Percentiles rank a stretch among this genome's conserved stretches.
Evolutionary conservation across 2,329 filamentous ascomycete genomes (phyloP).

Genomic region (Cytospora piceae): DNA sequence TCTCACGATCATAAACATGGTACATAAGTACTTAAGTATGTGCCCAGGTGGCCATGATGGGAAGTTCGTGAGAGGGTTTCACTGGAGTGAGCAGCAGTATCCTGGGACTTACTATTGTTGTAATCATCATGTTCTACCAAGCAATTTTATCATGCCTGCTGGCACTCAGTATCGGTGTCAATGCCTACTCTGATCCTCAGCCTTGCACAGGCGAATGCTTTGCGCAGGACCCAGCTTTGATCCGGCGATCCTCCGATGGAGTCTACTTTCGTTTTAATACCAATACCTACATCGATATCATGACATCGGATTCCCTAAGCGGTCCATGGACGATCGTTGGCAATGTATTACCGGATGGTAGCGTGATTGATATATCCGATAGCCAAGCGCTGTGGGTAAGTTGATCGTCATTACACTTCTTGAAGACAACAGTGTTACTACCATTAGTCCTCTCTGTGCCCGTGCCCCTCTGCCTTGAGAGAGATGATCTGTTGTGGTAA

Average conservation of each 20-base stretch:
- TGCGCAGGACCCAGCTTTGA: constrained; percentile 27
- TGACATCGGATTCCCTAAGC: constrained; percentile 13
- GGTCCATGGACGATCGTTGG: constrained; percentile 27
- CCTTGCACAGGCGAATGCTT: constrained; percentile 41
- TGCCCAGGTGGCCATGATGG: neutral
- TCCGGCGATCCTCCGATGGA: constrained; percentile 28
- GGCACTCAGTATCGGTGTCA: constrained; percentile 7
- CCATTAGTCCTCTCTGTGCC: neutral
- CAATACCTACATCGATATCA: constrained; percentile 44
- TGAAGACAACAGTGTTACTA: neutral
- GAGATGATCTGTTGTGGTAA: neutral
- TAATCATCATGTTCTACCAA: neutral
- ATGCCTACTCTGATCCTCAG: constrained; percentile 37
- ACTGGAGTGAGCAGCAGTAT: neutral
- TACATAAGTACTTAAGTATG: neutral
- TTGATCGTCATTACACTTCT: neutral
- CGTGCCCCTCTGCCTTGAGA: neutral
- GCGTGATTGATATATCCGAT: constrained; percentile 14
- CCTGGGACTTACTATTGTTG: too few species aligned
- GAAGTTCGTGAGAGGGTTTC: neutral
- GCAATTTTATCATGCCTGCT: neutral
- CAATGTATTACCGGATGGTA: constrained; percentile 24
- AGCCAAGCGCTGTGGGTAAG: constrained; percentile 25
- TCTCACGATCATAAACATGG: neutral
- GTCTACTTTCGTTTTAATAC: constrained; percentile 43